Evolutionary conservation across 192 early-diverging fungal genomes (phyloP), one percentile per base, ranked within the genome.

Genomic region (Entrophospora sp.): DNA sequence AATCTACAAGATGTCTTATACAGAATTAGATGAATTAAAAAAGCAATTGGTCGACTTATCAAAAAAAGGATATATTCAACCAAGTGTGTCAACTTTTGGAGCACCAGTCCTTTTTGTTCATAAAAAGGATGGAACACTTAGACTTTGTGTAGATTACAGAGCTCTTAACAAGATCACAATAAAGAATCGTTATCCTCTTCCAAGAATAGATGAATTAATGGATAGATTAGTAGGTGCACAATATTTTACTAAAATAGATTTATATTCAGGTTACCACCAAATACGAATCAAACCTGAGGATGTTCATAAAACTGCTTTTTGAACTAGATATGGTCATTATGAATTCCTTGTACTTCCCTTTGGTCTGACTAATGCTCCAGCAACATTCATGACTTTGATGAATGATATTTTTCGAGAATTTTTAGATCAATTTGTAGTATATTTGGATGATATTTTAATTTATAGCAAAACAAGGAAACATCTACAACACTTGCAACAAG

Each of bases 261-360:
- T 74, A 34, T 20, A 51, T 0, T 60, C 51, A 0, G 73, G 70
- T 0, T 83, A 81, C 58, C 25, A 79, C 38, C 63, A 71, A 58
- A 58, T 83, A 0, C 57, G 60, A 6, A 68, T 81, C 0, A 10
- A 46, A 0, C n/a, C 48, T 2, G 58, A 67, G 0, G 73, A 78
- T 34, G 43, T 73, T 8, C 8, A 24, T 0, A 79, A 80, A 45
- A 83, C 74, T 18, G 74, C 82, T 5, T 83, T 81, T 45, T 16
- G 49, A 0, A 80, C 74, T 1, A 36, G 61, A 5, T 75, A 74
- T 53, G 69, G 76, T 1, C 76, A 68, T 12, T 89, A 55, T 61
- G 73, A 88, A 58, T 86, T 70, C 42, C 31, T 65, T 0, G 83
- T 87, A n/a, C 57, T 90, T 40, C 85, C 84, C 0, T 85, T 87